Evolutionary conservation across 176 grass and related monocot genomes (phyloP), one percentile per base, ranked within the genome.

Genomic region (Hsuehochloa calcarea): DNA sequence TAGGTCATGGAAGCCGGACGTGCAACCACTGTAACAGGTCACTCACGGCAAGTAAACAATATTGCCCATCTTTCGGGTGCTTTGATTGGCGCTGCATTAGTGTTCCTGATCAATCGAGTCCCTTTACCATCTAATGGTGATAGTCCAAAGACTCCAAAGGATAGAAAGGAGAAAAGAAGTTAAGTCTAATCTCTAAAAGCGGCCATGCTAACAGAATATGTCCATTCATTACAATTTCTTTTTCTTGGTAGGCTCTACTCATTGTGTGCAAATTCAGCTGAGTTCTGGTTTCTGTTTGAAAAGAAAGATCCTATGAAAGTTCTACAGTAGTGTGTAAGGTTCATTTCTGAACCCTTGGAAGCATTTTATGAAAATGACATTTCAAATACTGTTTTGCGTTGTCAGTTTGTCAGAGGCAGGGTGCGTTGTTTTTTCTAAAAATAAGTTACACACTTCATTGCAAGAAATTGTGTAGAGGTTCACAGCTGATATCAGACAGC

Each of bases 1-100:
- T 66, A 99, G 96, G 96, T 99, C 34, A 91, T 99, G 90, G 96
- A 99, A 88, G 96, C 93, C 9, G 96, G 93, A 66, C 88, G 89
- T 60, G 96, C 96, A 54, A 92, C 96, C 17, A 81, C 88, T 43
- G 75, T 88, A 43, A 91, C 60, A 16, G 90, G 90, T 11, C 67
- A 90, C 5, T 89, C 91, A 39, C 72, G 88, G 73, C 87, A 92
- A 89, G 93, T 99, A 38, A 99, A 99, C 90, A 91, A 96, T 72
- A 92, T 91, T 72, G 93, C 96, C 45, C 96, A 99, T 91, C 72
- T 99, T 37, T 99, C 96, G 61, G 96, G 96, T 84, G 96, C 96
- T 90, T 79, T 96, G 40, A 96, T 99, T 69, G 96, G 96, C 81
- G 96, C 91, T 15, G 90, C 88, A 2, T 86, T 99, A 70, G 90